A percentile compares a stretch with the other conserved stretches of the same genome.
Evolutionary conservation across 2,329 filamentous ascomycete species (phyloP).

Genomic region (Cryphonectria naterciae): DNA sequence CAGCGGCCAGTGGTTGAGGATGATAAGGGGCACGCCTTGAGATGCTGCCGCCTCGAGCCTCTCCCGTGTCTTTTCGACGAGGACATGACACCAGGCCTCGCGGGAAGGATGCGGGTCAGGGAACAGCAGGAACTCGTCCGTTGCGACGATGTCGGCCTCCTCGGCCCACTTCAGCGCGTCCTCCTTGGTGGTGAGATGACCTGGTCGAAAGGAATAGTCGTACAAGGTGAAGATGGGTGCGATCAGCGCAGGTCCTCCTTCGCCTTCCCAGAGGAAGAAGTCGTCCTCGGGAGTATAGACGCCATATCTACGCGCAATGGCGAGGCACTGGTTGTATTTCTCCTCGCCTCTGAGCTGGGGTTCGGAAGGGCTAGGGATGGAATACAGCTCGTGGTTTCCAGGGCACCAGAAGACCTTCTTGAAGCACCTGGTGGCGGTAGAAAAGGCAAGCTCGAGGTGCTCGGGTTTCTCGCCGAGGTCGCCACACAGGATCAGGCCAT

Average conservation of each 20-base stretch:
- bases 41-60: conserved; percentile 36
- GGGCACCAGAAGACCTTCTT: conserved; percentile 57
- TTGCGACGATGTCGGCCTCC: conserved; percentile 41
- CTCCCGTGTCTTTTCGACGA: conserved; percentile 36
- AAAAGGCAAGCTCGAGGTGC: conserved; percentile 42
- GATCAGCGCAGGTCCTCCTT: conserved; percentile 52
- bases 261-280: conserved; percentile 57
- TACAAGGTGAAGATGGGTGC: conserved; percentile 63
- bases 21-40: conserved; percentile 35
- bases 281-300: conserved; percentile 61
- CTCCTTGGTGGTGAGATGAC: conserved; percentile 48
- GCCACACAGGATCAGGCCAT: conserved; percentile 43
- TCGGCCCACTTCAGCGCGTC: conserved; percentile 46
- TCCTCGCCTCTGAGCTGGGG: conserved; percentile 49
- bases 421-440: conserved; percentile 37
- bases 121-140: conserved; percentile 44
- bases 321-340: conserved; percentile 60
- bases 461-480: conserved; percentile 43
- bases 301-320: conserved; percentile 54
- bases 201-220: conserved; percentile 62
- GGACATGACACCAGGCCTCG: conserved; percentile 41
- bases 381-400: conserved; percentile 63
- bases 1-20: conserved; percentile 45
- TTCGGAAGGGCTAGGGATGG: conserved; percentile 42
- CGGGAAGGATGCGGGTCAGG: conserved; percentile 40